A percentile compares a stretch with the other conserved stretches of the same genome.
These are phyloP conservation scores for Bjerkandera adusta DNA, from an alignment of 1,284 basidiomycete species.

Conservation along the genomic window DNA sequence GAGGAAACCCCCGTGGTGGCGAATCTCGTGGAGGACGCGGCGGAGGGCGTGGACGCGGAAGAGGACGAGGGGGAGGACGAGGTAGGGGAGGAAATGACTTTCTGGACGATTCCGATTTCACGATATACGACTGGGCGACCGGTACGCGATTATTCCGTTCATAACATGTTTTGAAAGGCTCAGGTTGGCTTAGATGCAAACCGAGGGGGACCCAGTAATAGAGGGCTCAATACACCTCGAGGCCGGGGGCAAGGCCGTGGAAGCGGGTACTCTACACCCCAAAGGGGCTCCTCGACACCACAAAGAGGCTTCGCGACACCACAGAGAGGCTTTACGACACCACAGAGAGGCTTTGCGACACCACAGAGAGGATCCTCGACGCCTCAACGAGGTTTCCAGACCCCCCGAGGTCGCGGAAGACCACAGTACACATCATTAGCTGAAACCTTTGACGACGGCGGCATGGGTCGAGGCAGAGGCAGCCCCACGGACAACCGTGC, in stretches of 20 bases:
- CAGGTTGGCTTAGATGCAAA: too few relatives aligned
- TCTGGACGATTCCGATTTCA: constrained; percentile 28
- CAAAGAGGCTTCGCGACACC: constrained; percentile 12
- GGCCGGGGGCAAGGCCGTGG: constrained; percentile 28
- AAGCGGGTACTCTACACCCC: constrained; percentile 1
- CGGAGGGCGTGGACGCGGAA: constrained; percentile 18
- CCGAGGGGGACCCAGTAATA: constrained; percentile 9
- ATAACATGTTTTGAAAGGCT: too few relatives aligned
- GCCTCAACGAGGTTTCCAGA: background rate
- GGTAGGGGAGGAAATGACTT: constrained; percentile 20
- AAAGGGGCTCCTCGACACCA: constrained; percentile 5
- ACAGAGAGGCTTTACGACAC: constrained; percentile 16
- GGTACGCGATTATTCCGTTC: constrained; percentile 21
- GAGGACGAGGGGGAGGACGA: constrained; percentile 26
- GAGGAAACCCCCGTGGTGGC: background rate
- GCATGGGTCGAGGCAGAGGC: constrained; percentile 13
- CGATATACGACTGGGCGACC: constrained; percentile 29
- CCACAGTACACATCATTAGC: background rate
- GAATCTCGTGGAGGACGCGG: constrained; percentile 21
- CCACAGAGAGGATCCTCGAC: constrained; percentile 13
- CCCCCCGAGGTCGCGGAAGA: background rate
- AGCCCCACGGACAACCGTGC: constrained; percentile 7
- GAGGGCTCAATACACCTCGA: constrained; percentile 11
- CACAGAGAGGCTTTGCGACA: background rate
- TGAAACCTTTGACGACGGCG: constrained; percentile 4